Base-by-base conservation (phyloP, 2,329 filamentous ascomycete species). In the Verruconis gallopava region DNA sequence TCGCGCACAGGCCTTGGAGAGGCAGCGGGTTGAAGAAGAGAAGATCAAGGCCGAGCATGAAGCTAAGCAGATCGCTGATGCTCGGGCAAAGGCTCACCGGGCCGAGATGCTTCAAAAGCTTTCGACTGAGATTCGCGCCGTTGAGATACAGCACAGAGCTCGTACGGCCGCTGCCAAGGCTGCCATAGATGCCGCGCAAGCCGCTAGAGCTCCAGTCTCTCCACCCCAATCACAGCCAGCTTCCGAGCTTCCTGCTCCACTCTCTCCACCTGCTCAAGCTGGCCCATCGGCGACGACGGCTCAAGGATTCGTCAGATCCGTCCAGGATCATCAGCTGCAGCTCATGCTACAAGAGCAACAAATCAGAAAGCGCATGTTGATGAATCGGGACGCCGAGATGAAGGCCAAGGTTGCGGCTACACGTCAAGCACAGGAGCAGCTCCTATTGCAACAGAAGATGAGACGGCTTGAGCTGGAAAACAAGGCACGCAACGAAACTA, bases 221-320 rank as follows among this genome's bases (percentile, higher is more conserved):
- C 33, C 33, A 36, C 11, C 25, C 25, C 25, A 11, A 30, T 22
- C 22, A 5, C 20, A 30, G 15, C 22, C 28, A 21, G 25, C n/a
- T 30, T 42, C 40, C n/a, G 40, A 42, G 32, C 40, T 42, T 11
- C 40, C 40, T 18, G 40, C 40, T n/a, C 18, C 40, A 12, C 14
- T 18, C 18, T n/a, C 6, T 9, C 6, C n/a, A n/a, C 25, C 25
- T 9, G 25, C 25, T n/a, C 25, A 30, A n/a, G 9, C 25, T 9
- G 9, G 9, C 6, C 25, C 25, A 30, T n/a, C 25, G n/a, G 9
- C 25, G n/a, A 9, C 25, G n/a, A 30, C n/a, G 25, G 25, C 25
- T 30, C 25, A 30, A n/a, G n/a, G 25, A 9, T 9, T 9, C 25
- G n/a, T 9, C 25, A 30, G 9, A 30, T n/a, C 9, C n/a, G 9